A percentile compares a stretch with the other conserved stretches of the same genome.
phyloP scores from a whole-genome alignment of 345 rosid species.

The Psidium friedrichsthalianum region DNA sequence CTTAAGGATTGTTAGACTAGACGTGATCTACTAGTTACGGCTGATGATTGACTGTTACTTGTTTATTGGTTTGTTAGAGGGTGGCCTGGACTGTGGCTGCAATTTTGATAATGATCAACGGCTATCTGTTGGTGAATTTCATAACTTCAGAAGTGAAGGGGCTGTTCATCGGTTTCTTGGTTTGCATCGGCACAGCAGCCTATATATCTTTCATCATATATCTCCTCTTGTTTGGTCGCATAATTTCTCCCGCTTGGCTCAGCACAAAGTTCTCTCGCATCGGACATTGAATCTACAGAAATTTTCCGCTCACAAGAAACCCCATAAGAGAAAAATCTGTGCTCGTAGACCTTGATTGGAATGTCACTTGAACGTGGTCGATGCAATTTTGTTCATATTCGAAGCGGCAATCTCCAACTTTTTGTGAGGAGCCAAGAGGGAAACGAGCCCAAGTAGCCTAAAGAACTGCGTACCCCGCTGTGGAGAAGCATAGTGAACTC shows the following conservation, averaged over 20 bases:
- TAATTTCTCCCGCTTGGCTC: constrained; percentile 13
- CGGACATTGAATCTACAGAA: not conserved
- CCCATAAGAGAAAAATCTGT: not conserved
- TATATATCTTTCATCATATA: constrained; percentile 66
- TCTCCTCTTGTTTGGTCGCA: constrained; percentile 39
- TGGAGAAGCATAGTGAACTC: not conserved
- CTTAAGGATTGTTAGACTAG: not conserved
- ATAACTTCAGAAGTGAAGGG: constrained; percentile 67
- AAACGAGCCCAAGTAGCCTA: not conserved
- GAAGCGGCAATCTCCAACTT: not conserved
- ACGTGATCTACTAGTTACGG: not conserved
- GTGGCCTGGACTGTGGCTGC: constrained; percentile 86
- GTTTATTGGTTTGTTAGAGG: constrained; percentile 26
- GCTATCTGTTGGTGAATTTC: constrained; percentile 75
- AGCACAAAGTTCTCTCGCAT: constrained; percentile 1
- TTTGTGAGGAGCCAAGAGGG: not conserved
- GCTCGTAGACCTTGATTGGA: not conserved
- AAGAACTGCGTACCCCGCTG: not conserved
- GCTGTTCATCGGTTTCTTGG: constrained; percentile 36
- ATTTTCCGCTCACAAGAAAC: not conserved
- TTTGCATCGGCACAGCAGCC: constrained; percentile 41
- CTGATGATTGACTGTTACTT: not conserved
- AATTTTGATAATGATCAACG: constrained; percentile 68
- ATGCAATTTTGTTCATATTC: not conserved
- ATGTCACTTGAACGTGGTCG: not conserved